Conservation (phyloP, 768 basidiomycete genomes). For the Glaciozyma antarctica region DNA sequence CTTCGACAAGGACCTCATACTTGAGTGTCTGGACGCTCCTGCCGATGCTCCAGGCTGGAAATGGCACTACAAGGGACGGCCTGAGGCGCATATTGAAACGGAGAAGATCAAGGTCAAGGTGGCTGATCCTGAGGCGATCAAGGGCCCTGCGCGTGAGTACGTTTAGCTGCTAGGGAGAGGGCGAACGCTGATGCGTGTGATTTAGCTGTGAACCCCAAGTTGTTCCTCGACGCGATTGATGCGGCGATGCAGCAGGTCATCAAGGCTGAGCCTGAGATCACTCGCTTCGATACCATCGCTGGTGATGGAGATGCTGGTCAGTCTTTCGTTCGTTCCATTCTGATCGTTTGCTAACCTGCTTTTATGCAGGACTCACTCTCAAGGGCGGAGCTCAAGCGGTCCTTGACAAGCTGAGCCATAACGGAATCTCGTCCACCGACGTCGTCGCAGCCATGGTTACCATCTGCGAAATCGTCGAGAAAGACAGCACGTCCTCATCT, state of each 20-base stretch:
- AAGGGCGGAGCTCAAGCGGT: slow-evolving; percentile 50
- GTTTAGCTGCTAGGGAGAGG: no score
- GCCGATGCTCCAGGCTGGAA: slow-evolving; percentile 35
- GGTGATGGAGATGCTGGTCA: slow-evolving; percentile 74
- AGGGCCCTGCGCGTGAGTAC: slow-evolving; percentile 20
- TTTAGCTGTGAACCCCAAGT: slow-evolving; percentile 21
- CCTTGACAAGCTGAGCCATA: slow-evolving; percentile 6
- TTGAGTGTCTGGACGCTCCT: slow-evolving; percentile 39
- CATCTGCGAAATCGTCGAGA: slow-evolving; percentile 31
- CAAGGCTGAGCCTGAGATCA: slow-evolving; percentile 76
- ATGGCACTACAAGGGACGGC: slow-evolving; percentile 23
- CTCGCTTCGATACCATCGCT: slow-evolving; percentile 77
- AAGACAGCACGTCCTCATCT: slow-evolving; percentile 11
- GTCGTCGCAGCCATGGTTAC: slow-evolving; percentile 30
- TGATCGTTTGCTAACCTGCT: no score
- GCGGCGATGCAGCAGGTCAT: slow-evolving; percentile 52
- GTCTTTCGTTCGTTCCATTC: no score
- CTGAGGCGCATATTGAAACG: slow-evolving; percentile 17
- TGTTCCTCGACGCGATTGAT: slow-evolving; percentile 31
- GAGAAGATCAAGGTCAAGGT: background rate
- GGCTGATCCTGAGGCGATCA: slow-evolving; percentile 6
- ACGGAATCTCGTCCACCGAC: slow-evolving; percentile 20
- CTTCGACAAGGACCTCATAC: slow-evolving; percentile 37
- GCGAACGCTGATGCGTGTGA: background rate
- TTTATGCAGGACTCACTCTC: slow-evolving; percentile 47